These are phyloP conservation scores for Sporothrix brasiliensis DNA, from an alignment of 2,329 filamentous ascomycete species.

Conservation along the genomic window DNA sequence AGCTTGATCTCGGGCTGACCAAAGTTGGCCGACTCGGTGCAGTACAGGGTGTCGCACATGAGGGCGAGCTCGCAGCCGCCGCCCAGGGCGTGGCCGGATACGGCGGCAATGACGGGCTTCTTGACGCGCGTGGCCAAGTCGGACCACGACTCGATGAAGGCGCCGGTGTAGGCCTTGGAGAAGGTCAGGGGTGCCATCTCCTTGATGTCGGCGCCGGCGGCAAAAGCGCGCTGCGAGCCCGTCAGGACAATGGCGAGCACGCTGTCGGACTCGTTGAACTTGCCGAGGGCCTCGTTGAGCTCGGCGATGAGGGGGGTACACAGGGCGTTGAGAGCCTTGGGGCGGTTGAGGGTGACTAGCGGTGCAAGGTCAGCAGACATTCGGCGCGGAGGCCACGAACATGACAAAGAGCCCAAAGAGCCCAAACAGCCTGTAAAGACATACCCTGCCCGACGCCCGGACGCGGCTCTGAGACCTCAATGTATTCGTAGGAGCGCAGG, in stretches of 20 bases:
- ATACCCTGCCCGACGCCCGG: slow-evolving; percentile 89
- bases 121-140: slow-evolving; percentile 80
- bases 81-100: slow-evolving; percentile 91
- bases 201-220: slow-evolving; percentile 96
- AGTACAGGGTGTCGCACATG: slow-evolving; percentile 93
- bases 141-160: slow-evolving; percentile 97
- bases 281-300: slow-evolving; percentile 75
- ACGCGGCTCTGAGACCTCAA: slow-evolving; percentile 79
- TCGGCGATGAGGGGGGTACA: slow-evolving; percentile 88
- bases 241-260: slow-evolving; percentile 82
- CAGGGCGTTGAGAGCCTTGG: slow-evolving; percentile 93
- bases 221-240: slow-evolving; percentile 86
- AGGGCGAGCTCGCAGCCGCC: slow-evolving; percentile 96
- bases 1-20: slow-evolving; percentile 98
- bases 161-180: slow-evolving; percentile 78
- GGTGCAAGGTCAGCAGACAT: slow-evolving; percentile 1
- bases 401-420: neutral
- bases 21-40: slow-evolving; percentile 81
- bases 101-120: slow-evolving; percentile 91
- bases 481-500: slow-evolving; percentile 69
- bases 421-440: slow-evolving; percentile 34
- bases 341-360: slow-evolving; percentile 86
- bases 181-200: slow-evolving; percentile 96
- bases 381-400: too few species aligned
- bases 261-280: slow-evolving; percentile 69